A percentile compares a stretch with the other conserved stretches of the same genome.
phyloP scores from a whole-genome alignment of 345 rosid species.

The Arabidopsis arenosa region DNA sequence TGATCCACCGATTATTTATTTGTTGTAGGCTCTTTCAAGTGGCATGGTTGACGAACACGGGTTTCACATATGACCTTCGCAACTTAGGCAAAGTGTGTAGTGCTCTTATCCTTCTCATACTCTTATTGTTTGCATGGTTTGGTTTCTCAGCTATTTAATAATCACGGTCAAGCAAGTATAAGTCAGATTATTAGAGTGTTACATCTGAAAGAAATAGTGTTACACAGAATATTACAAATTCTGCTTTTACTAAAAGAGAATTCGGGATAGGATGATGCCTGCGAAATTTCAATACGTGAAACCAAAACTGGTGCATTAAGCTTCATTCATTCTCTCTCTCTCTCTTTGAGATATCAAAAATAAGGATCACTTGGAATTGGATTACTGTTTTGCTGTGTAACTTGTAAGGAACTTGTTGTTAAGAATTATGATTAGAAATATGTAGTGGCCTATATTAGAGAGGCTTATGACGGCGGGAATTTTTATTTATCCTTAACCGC shows the following conservation, averaged over 20 bases:
- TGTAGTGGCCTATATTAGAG: no score
- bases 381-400: background rate
- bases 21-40: constrained; percentile 95
- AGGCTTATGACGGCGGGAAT: no score
- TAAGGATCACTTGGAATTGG: background rate
- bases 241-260: background rate
- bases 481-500: no score
- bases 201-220: background rate
- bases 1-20: constrained; percentile 39
- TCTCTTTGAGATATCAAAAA: background rate
- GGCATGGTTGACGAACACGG: constrained; percentile 83
- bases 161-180: background rate
- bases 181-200: background rate
- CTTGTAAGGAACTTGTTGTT: no score
- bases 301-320: background rate
- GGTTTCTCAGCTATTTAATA: constrained; percentile 7
- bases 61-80: constrained; percentile 80
- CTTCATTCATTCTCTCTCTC: background rate
- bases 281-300: constrained; percentile 15
- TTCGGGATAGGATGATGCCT: background rate
- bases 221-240: background rate
- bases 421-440: no score
- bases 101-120: constrained; percentile 32
- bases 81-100: constrained; percentile 81
- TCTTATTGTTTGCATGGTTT: background rate